phyloP scores from a whole-genome alignment of 2,329 filamentous ascomycete species.

The Lanzia echinophila region DNA sequence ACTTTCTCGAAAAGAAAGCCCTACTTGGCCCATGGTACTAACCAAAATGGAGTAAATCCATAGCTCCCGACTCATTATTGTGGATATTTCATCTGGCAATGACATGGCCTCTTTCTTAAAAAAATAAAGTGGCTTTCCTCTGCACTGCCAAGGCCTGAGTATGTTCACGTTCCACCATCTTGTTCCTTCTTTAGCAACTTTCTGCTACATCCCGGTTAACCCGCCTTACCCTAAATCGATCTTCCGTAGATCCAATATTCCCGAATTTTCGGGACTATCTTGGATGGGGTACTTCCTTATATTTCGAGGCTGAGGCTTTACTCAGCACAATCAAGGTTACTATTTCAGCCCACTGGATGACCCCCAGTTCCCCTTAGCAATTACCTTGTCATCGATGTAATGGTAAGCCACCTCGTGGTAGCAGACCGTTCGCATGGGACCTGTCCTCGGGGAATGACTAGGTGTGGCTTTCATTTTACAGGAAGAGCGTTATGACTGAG shows the following conservation, averaged over 20 bases:
- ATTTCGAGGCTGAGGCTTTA: slow-evolving; percentile 11
- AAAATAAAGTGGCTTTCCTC: not conserved
- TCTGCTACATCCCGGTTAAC: slow-evolving; percentile 4
- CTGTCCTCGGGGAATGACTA: slow-evolving; percentile 11
- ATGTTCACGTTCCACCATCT: slow-evolving; percentile 6
- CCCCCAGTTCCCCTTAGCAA: not conserved
- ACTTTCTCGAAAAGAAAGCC: not conserved
- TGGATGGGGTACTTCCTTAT: not conserved
- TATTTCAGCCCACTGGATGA: slow-evolving; percentile 10
- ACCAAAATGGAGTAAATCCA: not conserved
- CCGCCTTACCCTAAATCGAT: slow-evolving; percentile 10
- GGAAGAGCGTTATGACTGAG: slow-evolving; percentile 15
- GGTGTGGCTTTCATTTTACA: slow-evolving; percentile 6
- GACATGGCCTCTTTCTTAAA: not conserved
- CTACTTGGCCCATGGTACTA: not conserved
- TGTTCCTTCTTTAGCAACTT: slow-evolving; percentile 9
- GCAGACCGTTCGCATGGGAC: slow-evolving; percentile 25
- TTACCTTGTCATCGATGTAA: not conserved
- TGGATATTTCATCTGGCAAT: not conserved
- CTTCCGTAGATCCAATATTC: slow-evolving; percentile 10
- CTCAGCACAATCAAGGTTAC: slow-evolving; percentile 9
- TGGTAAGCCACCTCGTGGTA: slow-evolving; percentile 14
- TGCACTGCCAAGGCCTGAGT: slow-evolving; percentile 2
- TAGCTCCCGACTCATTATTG: no score
- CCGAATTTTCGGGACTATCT: slow-evolving; percentile 9